Evolutionary conservation across 768 basidiomycete genomes (phyloP).

Genomic region (Galerina sulciceps): DNA sequence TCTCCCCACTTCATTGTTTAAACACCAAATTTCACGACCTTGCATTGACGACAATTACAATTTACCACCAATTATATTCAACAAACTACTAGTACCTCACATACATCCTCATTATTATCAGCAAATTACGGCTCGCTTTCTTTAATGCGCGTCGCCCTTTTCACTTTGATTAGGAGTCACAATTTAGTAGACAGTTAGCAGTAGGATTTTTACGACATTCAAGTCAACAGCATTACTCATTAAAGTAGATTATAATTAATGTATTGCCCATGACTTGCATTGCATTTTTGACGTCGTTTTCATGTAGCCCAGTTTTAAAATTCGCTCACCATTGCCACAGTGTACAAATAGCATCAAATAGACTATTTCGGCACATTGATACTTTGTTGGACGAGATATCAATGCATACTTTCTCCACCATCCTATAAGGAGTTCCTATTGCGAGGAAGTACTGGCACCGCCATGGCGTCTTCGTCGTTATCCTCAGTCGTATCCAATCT

Average conservation of each 20-base stretch:
- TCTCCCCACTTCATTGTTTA: slow-evolving; percentile 1
- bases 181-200: not conserved
- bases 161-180: slow-evolving; percentile 1
- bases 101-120: not conserved
- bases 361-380: not conserved
- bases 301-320: too few species aligned
- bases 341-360: slow-evolving; percentile 6
- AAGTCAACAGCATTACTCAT: too few species aligned
- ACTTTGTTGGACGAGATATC: too few species aligned
- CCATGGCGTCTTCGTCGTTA: slow-evolving; percentile 47
- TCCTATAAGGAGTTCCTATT: not conserved
- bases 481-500: slow-evolving; percentile 86
- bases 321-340: too few species aligned
- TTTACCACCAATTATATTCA: not conserved
- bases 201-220: not conserved
- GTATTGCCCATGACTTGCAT: not conserved
- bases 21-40: not conserved
- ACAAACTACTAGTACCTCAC: slow-evolving; percentile 1
- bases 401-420: not conserved
- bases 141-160: not conserved
- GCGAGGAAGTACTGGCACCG: not conserved
- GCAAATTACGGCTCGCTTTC: not conserved
- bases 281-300: too few species aligned
- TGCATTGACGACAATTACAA: not conserved
- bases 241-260: too few species aligned